phyloP scores from a whole-genome alignment of 148 eudicot genomes.

The Cornus controversa region DNA sequence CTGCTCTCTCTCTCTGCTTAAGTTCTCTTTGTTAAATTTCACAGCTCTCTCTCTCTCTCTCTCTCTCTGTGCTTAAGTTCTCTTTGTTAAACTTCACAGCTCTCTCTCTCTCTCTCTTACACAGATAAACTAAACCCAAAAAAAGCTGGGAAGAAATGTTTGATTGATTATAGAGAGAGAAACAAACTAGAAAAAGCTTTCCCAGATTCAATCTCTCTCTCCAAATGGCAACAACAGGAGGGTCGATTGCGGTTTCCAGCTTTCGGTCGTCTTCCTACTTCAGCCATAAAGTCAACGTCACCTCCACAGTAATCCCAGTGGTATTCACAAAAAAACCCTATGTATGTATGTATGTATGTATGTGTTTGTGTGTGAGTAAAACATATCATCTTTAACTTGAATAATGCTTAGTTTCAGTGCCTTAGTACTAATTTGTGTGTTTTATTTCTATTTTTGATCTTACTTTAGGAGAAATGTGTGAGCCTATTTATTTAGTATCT shows the following conservation, averaged over 20 bases:
- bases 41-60: too few species aligned
- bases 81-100: too few species aligned
- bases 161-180: neutral
- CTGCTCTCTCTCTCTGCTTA: conserved; percentile 14
- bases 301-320: conserved; percentile 16
- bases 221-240: conserved; percentile 39
- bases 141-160: conserved; percentile 5
- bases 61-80: neutral
- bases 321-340: conserved; percentile 3
- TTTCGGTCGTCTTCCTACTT: conserved; percentile 34
- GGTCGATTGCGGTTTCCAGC: conserved; percentile 35
- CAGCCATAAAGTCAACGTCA: conserved; percentile 28
- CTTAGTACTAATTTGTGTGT: neutral
- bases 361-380: too few species aligned
- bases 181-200: neutral
- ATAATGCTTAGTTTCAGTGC: too few species aligned
- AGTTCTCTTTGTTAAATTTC: neutral
- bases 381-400: neutral
- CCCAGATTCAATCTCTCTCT: neutral
- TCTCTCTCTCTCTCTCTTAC: conserved; percentile 13
- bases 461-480: neutral
- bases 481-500: neutral
- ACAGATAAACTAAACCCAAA: neutral
- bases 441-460: neutral
- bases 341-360: neutral